phyloP scores from a whole-genome alignment of 371 early-diverging fungal species.

The Mucor circinelloides region DNA sequence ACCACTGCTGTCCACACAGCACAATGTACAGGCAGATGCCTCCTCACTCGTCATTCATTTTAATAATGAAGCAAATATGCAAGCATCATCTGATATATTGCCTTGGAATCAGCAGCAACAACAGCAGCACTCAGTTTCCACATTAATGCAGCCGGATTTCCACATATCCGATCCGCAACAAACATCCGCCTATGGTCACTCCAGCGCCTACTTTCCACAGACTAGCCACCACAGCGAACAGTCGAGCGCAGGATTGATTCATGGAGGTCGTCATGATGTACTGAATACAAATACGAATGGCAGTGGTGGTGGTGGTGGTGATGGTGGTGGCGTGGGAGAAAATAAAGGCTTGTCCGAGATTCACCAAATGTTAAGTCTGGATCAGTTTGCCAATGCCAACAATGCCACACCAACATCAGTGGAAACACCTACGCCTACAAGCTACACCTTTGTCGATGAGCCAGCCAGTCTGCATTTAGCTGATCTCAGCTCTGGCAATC shows the following conservation, averaged over 20 bases:
- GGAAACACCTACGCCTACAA: background rate
- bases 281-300: background rate
- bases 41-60: background rate
- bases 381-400: background rate
- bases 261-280: background rate
- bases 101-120: background rate
- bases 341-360: constrained; percentile 6
- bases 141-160: background rate
- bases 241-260: background rate
- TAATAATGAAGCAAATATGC: background rate
- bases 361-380: constrained; percentile 12
- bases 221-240: background rate
- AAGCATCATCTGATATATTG: background rate
- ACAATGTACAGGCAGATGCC: background rate
- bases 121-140: background rate
- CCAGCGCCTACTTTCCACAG: background rate
- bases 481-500: constrained; percentile 3
- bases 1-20: background rate
- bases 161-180: background rate
- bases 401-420: background rate
- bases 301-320: background rate
- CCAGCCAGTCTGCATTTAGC: background rate
- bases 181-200: background rate
- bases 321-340: constrained; percentile 20
- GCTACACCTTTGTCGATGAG: background rate